Evolutionary conservation across 2,329 filamentous ascomycete genomes (phyloP), one percentile per base, ranked within the genome.

Genomic region (Paecilomyces niveus): DNA sequence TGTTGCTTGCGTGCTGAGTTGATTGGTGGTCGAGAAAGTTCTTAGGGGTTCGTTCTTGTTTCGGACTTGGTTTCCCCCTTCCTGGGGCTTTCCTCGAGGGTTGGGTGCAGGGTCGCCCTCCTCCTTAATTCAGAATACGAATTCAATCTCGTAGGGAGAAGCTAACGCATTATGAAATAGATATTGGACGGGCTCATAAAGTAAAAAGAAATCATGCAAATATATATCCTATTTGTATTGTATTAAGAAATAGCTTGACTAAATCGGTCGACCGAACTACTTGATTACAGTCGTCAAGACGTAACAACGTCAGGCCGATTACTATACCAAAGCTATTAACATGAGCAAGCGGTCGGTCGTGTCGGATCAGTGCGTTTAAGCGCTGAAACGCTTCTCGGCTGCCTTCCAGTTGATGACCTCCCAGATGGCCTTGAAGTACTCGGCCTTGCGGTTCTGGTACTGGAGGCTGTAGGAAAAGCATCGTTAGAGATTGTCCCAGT

Each of bases 391-490:
- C 81, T 87, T 85, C 74, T 89, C 87, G 52, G 91, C 92, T 32
- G 89, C 85, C 84, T 92, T 91, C 92, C 92, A 97, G 86, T 96
- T 96, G 76, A 96, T 81, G 54, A 96, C 92, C 67, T 96, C 90
- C 92, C 92, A 96, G 74, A 96, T 89, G 59, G 90, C 90, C 69
- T 84, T 84, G 78, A 96, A 96, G 83, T 96, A 96, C 80, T 96
- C 92, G 59, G 89, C 92, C 86, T 96, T 96, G 77, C 91, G 88
- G 83, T 96, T 96, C 85, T 96, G 85, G 80, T 96, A 96, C 81
- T 96, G 90, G 62, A 96, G 83, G 79, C 83, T 85, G 63, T 61
- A 65, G 59, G 55, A 59, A 26, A 9, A 45, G 39, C 15, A 13
- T 61, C 72, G 51, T 35, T 51, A 21, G 29, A 5, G 26, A 9